phyloP scores from a whole-genome alignment of 371 early-diverging fungal species.

The Globomyces sp. region DNA sequence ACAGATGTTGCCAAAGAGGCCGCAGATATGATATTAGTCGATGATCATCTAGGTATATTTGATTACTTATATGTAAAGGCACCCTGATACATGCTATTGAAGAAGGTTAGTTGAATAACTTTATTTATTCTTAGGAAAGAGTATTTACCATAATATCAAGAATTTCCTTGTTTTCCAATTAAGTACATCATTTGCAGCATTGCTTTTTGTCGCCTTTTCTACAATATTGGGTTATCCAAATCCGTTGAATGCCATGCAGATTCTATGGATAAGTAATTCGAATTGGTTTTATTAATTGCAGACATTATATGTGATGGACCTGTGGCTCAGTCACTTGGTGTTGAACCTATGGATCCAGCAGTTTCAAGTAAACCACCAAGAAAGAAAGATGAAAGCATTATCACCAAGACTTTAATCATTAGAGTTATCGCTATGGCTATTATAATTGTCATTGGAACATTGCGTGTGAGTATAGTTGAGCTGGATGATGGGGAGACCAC shows the following conservation, averaged over 20 bases:
- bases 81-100: constrained; percentile 84
- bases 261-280: constrained; percentile 80
- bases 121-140: constrained; percentile 57
- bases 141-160: constrained; percentile 90
- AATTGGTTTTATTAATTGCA: constrained; percentile 24
- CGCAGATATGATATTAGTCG: constrained; percentile 88
- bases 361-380: constrained; percentile 84
- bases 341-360: constrained; percentile 81
- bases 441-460: constrained; percentile 84
- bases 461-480: constrained; percentile 73
- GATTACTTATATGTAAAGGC: not conserved
- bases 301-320: constrained; percentile 93
- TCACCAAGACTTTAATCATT: constrained; percentile 67
- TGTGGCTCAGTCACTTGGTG: constrained; percentile 86
- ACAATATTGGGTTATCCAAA: constrained; percentile 84
- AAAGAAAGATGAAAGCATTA: constrained; percentile 66
- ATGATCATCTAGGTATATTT: constrained; percentile 66
- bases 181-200: constrained; percentile 79
- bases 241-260: constrained; percentile 96
- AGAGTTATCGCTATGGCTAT: constrained; percentile 78
- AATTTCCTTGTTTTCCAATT: constrained; percentile 89
- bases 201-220: constrained; percentile 81
- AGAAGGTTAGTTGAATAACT: constrained; percentile 57
- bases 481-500: constrained; percentile 69
- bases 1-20: constrained; percentile 91